A percentile compares a stretch with the other conserved stretches of the same genome.
These are phyloP conservation scores for Sarocladium oryzae DNA, from an alignment of 2,329 filamentous ascomycete genomes.

Conservation along the genomic window DNA sequence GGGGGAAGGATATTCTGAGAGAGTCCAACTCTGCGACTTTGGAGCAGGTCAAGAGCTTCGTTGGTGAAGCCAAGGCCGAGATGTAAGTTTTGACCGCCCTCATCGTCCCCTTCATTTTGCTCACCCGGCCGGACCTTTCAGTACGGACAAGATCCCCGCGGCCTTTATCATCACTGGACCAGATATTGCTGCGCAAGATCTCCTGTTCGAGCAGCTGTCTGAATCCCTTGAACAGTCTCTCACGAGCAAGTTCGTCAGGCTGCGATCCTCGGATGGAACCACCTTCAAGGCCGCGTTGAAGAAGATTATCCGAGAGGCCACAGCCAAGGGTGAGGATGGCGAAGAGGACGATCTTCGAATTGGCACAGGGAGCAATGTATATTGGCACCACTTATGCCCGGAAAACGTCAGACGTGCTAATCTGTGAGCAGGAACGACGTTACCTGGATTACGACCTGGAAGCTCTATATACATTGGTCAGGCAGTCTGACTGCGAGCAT, in stretches of 20 bases:
- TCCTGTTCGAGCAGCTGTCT: slow-evolving; percentile 66
- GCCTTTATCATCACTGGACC: slow-evolving; percentile 72
- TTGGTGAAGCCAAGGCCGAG: slow-evolving; percentile 31
- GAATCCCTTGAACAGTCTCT: slow-evolving; percentile 42
- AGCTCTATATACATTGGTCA: slow-evolving; percentile 56
- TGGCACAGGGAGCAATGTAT: slow-evolving; percentile 40
- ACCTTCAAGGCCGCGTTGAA: slow-evolving; percentile 70
- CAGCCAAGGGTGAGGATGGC: slow-evolving; percentile 37
- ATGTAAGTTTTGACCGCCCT: slow-evolving; percentile 19
- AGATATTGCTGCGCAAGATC: slow-evolving; percentile 67
- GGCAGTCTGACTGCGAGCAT: slow-evolving; percentile 44
- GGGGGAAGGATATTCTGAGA: slow-evolving; percentile 44
- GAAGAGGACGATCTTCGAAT: slow-evolving; percentile 46
- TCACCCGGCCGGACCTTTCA: slow-evolving; percentile 16
- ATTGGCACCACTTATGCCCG: slow-evolving; percentile 14
- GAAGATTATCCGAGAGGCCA: slow-evolving; percentile 64
- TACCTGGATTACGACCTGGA: slow-evolving; percentile 75
- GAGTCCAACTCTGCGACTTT: slow-evolving; percentile 57
- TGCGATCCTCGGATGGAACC: slow-evolving; percentile 64
- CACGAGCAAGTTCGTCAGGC: slow-evolving; percentile 52
- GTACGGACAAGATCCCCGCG: slow-evolving; percentile 51
- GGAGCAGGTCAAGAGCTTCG: slow-evolving; percentile 50
- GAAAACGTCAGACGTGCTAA: slow-evolving; percentile 12
- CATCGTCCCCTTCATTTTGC: not conserved
- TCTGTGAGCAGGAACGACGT: slow-evolving; percentile 45